Base-by-base conservation (phyloP, 805 yeast species). In the Sugiyamaella smithiae region DNA sequence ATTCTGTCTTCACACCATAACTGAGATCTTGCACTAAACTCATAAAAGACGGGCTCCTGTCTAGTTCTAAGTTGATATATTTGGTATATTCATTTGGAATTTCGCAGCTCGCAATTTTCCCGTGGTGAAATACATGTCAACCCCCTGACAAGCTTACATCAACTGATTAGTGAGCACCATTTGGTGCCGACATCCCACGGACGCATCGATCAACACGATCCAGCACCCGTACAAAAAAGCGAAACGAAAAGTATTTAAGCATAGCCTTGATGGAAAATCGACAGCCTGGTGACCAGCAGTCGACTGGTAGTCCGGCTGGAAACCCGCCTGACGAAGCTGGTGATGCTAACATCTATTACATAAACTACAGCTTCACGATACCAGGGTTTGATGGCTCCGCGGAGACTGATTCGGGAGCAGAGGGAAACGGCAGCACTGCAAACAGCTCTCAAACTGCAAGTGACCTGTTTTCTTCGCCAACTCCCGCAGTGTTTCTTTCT, bases 281-380 rank as follows among this genome's bases (percentile, higher is more conserved):
- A 14, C 4, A 29, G 4, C 33, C 33, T n/a, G 14, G 14, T 6
- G 33, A 46, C 12, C 24, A 43, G 23, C 36, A 29, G 4, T 8
- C n/a, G n/a, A n/a, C n/a, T n/a, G n/a, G n/a, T n/a, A n/a, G n/a
- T n/a, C n/a, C n/a, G n/a, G n/a, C n/a, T n/a, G n/a, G n/a, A n/a
- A n/a, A n/a, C n/a, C n/a, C n/a, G n/a, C n/a, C n/a, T n/a, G 50
- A 40, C 4, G 33, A 17, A 12, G 29, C 22, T 28, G 26, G 16
- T 7, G 32, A 33, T 12, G 31, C 49, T 22, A 45, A 32, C 23
- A 40, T 51, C 25, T 49, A 29, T 26, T 51, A 47, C 29, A 31
- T 53, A 5, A 50, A 53, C 46, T 53, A 53, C 29, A 51, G 54
- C 12, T 47, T 53, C 44, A 45, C 51, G 9, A 19, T 52, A 6